These are phyloP conservation scores for Sporothrix dimorphospora DNA, from an alignment of 2,329 filamentous ascomycete species.

Conservation along the genomic window DNA sequence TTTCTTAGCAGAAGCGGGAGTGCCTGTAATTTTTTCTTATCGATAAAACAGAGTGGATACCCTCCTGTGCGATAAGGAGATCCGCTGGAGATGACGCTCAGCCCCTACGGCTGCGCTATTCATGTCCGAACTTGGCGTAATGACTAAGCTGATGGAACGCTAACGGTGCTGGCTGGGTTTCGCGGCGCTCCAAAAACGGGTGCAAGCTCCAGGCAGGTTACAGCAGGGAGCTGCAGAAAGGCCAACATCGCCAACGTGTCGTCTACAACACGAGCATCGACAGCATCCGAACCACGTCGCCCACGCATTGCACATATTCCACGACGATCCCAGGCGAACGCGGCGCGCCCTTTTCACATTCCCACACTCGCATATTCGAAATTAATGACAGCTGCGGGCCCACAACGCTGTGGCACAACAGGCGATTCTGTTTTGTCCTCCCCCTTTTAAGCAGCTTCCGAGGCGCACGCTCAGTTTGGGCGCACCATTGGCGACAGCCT, in stretches of 20 bases:
- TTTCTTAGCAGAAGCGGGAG: not conserved
- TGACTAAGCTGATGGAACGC: constrained; percentile 6
- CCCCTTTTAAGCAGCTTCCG: constrained; percentile 6
- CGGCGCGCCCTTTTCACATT: not conserved
- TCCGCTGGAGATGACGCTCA: not conserved
- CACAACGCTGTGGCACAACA: constrained; percentile 5
- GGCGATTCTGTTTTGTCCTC: not conserved
- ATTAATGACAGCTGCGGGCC: constrained; percentile 18
- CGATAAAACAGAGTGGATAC: constrained; percentile 19
- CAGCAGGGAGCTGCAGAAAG: constrained; percentile 18
- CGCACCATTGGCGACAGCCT: constrained; percentile 14
- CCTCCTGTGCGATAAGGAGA: constrained; percentile 15
- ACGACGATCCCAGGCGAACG: not conserved
- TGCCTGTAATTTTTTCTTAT: constrained; percentile 29
- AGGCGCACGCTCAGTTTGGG: not conserved
- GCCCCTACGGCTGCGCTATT: not conserved
- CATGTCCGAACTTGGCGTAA: not conserved
- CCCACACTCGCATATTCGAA: not conserved
- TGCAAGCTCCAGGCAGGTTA: constrained; percentile 1
- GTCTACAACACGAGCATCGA: constrained; percentile 4
- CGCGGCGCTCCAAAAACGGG: not conserved
- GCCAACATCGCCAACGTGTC: constrained; percentile 19
- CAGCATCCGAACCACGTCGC: not conserved
- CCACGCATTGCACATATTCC: not conserved
- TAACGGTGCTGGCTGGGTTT: constrained; percentile 10